These are phyloP conservation scores for Phialophora verrucosa DNA, from an alignment of 2,329 filamentous ascomycete genomes.

Conservation along the genomic window DNA sequence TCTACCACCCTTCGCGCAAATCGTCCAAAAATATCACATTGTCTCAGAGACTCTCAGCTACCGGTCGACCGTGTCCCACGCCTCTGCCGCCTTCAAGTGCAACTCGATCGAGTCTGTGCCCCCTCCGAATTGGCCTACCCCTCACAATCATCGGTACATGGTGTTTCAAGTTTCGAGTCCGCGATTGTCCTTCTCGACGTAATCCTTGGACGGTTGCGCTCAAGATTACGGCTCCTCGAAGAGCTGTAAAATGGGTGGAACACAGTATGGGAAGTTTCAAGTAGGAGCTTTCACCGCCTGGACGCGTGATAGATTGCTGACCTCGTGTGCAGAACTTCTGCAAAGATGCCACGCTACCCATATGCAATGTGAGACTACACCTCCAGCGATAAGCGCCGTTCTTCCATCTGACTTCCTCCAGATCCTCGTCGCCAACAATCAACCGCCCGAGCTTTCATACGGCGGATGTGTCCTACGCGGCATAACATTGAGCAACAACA, in stretches of 20 bases:
- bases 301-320: slow-evolving; percentile 22
- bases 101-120: slow-evolving; percentile 5
- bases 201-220: background rate
- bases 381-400: slow-evolving; percentile 5
- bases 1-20: slow-evolving; percentile 5
- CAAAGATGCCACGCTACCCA: slow-evolving; percentile 78
- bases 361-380: slow-evolving; percentile 75
- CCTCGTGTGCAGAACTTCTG: slow-evolving; percentile 70
- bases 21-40: slow-evolving; percentile 31
- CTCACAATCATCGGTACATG: slow-evolving; percentile 17
- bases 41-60: slow-evolving; percentile 11
- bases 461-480: slow-evolving; percentile 75
- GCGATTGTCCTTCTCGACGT: slow-evolving; percentile 6
- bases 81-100: slow-evolving; percentile 4
- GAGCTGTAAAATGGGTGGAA: slow-evolving; percentile 53
- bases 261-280: slow-evolving; percentile 65
- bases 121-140: background rate
- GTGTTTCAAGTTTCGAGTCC: slow-evolving; percentile 16
- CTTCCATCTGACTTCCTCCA: slow-evolving; percentile 46
- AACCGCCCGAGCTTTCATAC: slow-evolving; percentile 61
- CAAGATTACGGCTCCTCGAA: slow-evolving; percentile 11
- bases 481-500: slow-evolving; percentile 70
- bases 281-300: slow-evolving; percentile 48
- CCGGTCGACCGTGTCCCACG: slow-evolving; percentile 7
- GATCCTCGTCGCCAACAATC: slow-evolving; percentile 68